Evolutionary conservation across 768 basidiomycete species (phyloP), one percentile per base, ranked within the genome.

Genomic region (Dictyophora rubrovolvata): DNA sequence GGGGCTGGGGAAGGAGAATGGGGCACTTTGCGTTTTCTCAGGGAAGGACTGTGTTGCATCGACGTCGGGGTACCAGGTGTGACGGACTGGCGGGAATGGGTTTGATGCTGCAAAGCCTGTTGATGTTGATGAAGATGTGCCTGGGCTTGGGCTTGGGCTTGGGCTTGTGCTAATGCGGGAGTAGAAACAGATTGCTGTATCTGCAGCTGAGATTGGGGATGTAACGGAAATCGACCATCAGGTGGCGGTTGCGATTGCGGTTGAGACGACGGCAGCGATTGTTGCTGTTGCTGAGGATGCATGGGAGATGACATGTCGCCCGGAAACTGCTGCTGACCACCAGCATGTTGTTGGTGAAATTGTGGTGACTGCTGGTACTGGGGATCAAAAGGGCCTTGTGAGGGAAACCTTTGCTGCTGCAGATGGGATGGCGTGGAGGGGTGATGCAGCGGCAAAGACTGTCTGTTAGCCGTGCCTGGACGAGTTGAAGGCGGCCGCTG

Each of bases 361-460:
- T 64, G 64, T 37, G 58, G 64, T 51, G 35, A 28, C 23, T 61
- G 63, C 33, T 59, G 56, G 37, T 63, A 35, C 62, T 63, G 64
- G n/a, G 61, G 36, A 49, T 52, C 58, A 51, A 28, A 42, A 12
- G 42, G n/a, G n/a, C 42, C 42, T 42, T 56, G 60, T 18, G 47
- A 46, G 23, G 54, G 42, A 46, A 37, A 54, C 48, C 60, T 56
- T 21, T 57, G 42, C 11, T n/a, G 65, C 34, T 69, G 70, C 36
- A 69, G 67, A 34, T 63, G 66, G 8, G 70, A 64, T n/a, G 69
- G 69, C 34, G 46, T n/a, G 14, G 55, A 56, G 50, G 55, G 48
- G 4, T 60, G 55, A 4, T 42, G 34, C 18, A n/a, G 56, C 9
- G 54, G n/a, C 23, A 55, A 34, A 17, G 56, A 33, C 28, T 33